phyloP scores from a whole-genome alignment of 2,329 filamentous ascomycete species.

The Paracamarosporium sp. region DNA sequence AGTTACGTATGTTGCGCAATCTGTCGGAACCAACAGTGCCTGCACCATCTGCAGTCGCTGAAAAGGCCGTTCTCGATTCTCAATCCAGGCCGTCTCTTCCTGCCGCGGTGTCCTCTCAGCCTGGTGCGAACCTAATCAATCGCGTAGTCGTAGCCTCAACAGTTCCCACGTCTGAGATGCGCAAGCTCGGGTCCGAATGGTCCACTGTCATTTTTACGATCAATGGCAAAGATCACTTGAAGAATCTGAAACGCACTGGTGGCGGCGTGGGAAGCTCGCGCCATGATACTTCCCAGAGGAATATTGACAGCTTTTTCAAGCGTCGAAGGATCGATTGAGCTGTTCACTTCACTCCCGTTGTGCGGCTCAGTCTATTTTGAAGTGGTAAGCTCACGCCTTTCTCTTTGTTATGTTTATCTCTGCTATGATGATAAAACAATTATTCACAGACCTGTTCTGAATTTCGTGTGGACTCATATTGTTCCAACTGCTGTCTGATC shows the following conservation, averaged over 20 bases:
- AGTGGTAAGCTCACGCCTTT: slow-evolving; percentile 29
- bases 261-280: slow-evolving; percentile 82
- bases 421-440: slow-evolving; percentile 63
- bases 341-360: background rate
- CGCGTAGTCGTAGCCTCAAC: too few relatives aligned
- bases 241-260: slow-evolving; percentile 76
- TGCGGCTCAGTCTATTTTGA: background rate
- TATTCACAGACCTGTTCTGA: slow-evolving; percentile 88
- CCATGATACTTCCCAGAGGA: slow-evolving; percentile 78
- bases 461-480: slow-evolving; percentile 73
- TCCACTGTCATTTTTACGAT: slow-evolving; percentile 63
- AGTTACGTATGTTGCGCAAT: slow-evolving; percentile 40
- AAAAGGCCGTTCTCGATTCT: too few relatives aligned
- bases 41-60: background rate
- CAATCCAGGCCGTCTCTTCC: background rate
- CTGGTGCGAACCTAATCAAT: too few relatives aligned
- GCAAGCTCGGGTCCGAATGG: slow-evolving; percentile 45
- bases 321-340: slow-evolving; percentile 44
- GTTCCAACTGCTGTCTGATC: slow-evolving; percentile 85
- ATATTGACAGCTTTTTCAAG: slow-evolving; percentile 79
- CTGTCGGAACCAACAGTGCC: background rate
- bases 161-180: background rate
- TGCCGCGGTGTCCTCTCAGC: too few relatives aligned
- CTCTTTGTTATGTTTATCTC: slow-evolving; percentile 16
- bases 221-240: slow-evolving; percentile 76